Conservation (phyloP, 306 rosid genomes). For the Vigna nakashimae region DNA sequence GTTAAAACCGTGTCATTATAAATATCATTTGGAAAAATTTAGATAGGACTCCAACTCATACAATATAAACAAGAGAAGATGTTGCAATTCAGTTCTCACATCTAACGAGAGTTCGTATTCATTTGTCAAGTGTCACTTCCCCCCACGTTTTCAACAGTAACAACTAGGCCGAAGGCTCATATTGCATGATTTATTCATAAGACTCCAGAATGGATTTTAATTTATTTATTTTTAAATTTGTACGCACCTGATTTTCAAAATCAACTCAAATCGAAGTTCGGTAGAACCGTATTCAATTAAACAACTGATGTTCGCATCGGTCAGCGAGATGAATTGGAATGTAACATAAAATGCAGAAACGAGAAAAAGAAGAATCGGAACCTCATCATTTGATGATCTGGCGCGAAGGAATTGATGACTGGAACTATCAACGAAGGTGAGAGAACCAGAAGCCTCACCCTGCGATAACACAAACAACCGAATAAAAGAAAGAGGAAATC, state of each 20-base stretch:
- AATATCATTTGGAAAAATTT: background rate
- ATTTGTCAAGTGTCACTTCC: conserved; percentile 30
- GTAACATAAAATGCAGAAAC: background rate
- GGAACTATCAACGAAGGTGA: conserved; percentile 48
- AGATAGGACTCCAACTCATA: background rate
- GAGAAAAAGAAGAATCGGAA: conserved; percentile 34
- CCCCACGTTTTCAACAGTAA: conserved; percentile 20
- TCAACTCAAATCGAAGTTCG: background rate
- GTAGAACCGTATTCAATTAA: conserved; percentile 6
- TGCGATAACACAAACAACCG: conserved; percentile 18
- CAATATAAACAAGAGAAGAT: conserved; percentile 1
- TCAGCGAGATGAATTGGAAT: conserved; percentile 35
- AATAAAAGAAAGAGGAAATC: conserved; percentile 37
- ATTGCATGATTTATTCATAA: conserved; percentile 7
- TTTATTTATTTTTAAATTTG: background rate
- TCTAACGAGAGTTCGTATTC: background rate
- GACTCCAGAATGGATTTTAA: conserved; percentile 17
- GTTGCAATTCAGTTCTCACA: conserved; percentile 29
- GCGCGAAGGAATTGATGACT: conserved; percentile 49
- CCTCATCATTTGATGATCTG: conserved; percentile 47
- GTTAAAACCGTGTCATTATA: background rate
- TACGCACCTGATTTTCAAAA: background rate
- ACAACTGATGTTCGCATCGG: conserved; percentile 8
- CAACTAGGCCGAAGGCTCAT: conserved; percentile 5
- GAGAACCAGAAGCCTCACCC: conserved; percentile 56